phyloP scores from a whole-genome alignment of 805 yeast genomes.

The Yamadazyma phyllophila region DNA sequence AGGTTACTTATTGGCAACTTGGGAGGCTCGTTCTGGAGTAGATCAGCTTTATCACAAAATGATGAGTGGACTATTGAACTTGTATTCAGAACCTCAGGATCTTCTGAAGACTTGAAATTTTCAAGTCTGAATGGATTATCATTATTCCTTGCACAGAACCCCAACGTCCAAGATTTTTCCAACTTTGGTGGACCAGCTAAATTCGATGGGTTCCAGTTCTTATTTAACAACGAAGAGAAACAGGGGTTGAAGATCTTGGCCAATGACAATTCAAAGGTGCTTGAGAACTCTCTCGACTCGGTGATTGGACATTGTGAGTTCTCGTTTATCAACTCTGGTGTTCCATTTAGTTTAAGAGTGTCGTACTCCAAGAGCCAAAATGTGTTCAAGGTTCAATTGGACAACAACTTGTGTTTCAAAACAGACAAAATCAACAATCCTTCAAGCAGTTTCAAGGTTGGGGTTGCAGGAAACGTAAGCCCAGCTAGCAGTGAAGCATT shows the following conservation, averaged over 20 bases:
- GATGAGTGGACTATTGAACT: slow-evolving; percentile 58
- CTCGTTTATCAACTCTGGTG: slow-evolving; percentile 62
- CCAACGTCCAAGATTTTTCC: slow-evolving; percentile 15
- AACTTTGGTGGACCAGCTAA: slow-evolving; percentile 52
- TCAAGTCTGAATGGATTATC: slow-evolving; percentile 52
- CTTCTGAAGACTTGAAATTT: slow-evolving; percentile 23
- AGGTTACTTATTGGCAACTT: slow-evolving; percentile 20
- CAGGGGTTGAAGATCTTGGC: slow-evolving; percentile 56
- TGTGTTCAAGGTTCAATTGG: slow-evolving; percentile 63
- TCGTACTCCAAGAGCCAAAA: slow-evolving; percentile 49
- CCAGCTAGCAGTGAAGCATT: slow-evolving; percentile 49
- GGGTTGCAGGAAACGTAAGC: slow-evolving; percentile 46
- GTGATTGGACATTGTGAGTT: slow-evolving; percentile 58
- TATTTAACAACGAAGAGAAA: slow-evolving; percentile 50
- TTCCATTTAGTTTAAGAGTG: slow-evolving; percentile 67
- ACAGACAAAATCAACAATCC: slow-evolving; percentile 54
- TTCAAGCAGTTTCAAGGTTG: slow-evolving; percentile 43
- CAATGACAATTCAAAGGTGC: slow-evolving; percentile 53
- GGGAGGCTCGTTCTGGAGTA: slow-evolving; percentile 24
- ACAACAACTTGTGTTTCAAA: slow-evolving; percentile 68
- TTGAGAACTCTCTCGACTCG: slow-evolving; percentile 26
- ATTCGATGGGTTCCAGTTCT: slow-evolving; percentile 64
- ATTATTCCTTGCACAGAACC: slow-evolving; percentile 39
- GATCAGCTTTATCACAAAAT: slow-evolving; percentile 12
- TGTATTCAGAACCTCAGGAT: slow-evolving; percentile 61